These are phyloP conservation scores for Hypericum perforatum DNA, from an alignment of 345 rosid species.

Conservation along the genomic window DNA sequence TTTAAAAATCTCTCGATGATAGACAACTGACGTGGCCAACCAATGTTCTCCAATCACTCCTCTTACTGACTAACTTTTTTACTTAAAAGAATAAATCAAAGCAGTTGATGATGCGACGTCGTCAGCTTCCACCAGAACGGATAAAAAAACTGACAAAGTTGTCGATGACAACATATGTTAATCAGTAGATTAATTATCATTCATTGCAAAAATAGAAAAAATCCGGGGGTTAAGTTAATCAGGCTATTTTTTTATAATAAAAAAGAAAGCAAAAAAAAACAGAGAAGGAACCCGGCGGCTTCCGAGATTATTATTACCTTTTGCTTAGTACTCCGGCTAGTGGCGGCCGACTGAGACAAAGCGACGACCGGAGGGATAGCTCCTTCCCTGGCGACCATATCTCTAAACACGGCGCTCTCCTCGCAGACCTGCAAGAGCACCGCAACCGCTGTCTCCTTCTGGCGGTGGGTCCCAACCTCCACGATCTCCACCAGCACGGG, in stretches of 20 bases:
- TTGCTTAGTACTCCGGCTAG: slow-evolving; percentile 79
- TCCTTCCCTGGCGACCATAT: slow-evolving; percentile 87
- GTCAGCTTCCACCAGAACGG: not conserved
- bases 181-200: too few species aligned
- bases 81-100: not conserved
- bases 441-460: slow-evolving; percentile 74
- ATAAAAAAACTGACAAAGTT: not conserved
- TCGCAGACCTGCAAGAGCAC: slow-evolving; percentile 65
- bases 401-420: slow-evolving; percentile 45
- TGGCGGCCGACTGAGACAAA: slow-evolving; percentile 70
- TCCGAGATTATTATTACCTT: slow-evolving; percentile 39
- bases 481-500: slow-evolving; percentile 89
- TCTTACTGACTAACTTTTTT: not conserved
- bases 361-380: slow-evolving; percentile 90
- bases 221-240: too few species aligned
- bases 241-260: too few species aligned
- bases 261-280: too few species aligned
- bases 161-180: too few species aligned
- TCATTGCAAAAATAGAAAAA: too few species aligned
- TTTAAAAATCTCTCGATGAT: too few species aligned
- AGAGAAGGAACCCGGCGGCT: not conserved
- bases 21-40: slow-evolving; percentile 29
- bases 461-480: slow-evolving; percentile 77
- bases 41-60: slow-evolving; percentile 7
- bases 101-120: slow-evolving; percentile 3